Conservation (phyloP, 2,329 filamentous ascomycete genomes). For the Exophiala phaeomuriformis region DNA sequence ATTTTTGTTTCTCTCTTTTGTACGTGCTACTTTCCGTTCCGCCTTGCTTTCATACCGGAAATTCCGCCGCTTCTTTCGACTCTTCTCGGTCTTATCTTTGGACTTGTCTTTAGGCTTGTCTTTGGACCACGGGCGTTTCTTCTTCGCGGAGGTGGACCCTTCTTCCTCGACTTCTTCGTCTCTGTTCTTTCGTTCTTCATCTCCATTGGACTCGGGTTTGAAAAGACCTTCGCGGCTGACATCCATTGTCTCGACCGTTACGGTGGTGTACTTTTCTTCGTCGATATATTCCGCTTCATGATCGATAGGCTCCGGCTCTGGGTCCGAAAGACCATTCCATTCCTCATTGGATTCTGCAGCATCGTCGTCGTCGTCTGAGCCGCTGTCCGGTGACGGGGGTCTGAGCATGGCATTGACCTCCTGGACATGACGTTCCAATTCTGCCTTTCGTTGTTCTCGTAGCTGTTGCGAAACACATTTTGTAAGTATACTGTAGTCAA, state of each 20-base stretch:
- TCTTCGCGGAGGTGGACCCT: slow-evolving; percentile 19
- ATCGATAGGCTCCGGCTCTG: slow-evolving; percentile 48
- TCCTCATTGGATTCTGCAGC: slow-evolving; percentile 43
- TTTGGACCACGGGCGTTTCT: slow-evolving; percentile 45
- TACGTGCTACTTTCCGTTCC: slow-evolving; percentile 59
- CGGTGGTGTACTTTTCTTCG: slow-evolving; percentile 90
- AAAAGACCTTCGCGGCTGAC: slow-evolving; percentile 67
- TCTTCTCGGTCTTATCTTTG: slow-evolving; percentile 20
- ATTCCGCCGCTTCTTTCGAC: slow-evolving; percentile 78
- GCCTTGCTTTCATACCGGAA: slow-evolving; percentile 88
- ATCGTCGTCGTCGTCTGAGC: slow-evolving; percentile 41
- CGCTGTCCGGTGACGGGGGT: slow-evolving; percentile 48
- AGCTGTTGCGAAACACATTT: slow-evolving; percentile 48
- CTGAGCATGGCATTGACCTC: slow-evolving; percentile 65
- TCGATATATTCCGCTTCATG: slow-evolving; percentile 93
- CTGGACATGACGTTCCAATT: slow-evolving; percentile 74
- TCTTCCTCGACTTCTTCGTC: slow-evolving; percentile 29
- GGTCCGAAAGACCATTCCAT: slow-evolving; percentile 60
- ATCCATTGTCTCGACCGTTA: slow-evolving; percentile 84
- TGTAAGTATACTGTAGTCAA: background rate
- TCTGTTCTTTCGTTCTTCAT: slow-evolving; percentile 27
- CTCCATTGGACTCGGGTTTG: slow-evolving; percentile 38
- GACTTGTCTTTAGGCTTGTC: slow-evolving; percentile 36
- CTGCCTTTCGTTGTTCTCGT: slow-evolving; percentile 70
- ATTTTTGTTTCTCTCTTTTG: slow-evolving; percentile 62